Evolutionary conservation across 768 basidiomycete genomes (phyloP).

Genomic region (Gymnopilus dilepis): DNA sequence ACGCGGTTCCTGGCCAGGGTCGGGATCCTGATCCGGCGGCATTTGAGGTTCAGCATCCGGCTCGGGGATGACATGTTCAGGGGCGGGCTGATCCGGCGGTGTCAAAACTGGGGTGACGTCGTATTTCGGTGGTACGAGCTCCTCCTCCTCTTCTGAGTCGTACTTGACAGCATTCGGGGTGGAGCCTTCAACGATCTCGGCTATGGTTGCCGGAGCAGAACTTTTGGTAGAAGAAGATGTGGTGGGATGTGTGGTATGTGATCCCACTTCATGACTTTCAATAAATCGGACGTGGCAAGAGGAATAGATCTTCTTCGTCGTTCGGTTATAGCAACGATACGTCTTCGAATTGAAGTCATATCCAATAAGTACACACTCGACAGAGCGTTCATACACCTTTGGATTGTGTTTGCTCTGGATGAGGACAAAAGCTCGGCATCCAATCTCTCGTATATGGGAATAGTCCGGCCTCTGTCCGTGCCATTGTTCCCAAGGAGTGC

Average conservation of each 20-base stretch:
- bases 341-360: constrained; percentile 24
- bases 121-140: background rate
- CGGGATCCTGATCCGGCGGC: background rate
- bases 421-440: constrained; percentile 26
- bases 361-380: constrained; percentile 28
- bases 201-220: background rate
- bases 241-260: background rate
- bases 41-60: background rate
- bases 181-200: background rate
- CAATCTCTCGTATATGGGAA: constrained; percentile 34
- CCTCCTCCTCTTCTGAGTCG: background rate
- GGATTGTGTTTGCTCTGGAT: constrained; percentile 29
- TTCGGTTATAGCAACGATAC: constrained; percentile 21
- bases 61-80: background rate
- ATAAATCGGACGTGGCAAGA: constrained; percentile 31
- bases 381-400: constrained; percentile 28
- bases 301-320: constrained; percentile 11
- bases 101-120: background rate
- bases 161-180: background rate
- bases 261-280: constrained; percentile 17
- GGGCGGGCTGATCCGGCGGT: background rate
- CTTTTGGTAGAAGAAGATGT: background rate
- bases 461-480: constrained; percentile 26
- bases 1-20: background rate
- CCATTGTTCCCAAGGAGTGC: constrained; percentile 26